Percentiles rank a stretch among this genome's conserved stretches.
Evolutionary conservation across 495 filamentous ascomycete species (phyloP).

Genomic region (Schizothecium vesticola): DNA sequence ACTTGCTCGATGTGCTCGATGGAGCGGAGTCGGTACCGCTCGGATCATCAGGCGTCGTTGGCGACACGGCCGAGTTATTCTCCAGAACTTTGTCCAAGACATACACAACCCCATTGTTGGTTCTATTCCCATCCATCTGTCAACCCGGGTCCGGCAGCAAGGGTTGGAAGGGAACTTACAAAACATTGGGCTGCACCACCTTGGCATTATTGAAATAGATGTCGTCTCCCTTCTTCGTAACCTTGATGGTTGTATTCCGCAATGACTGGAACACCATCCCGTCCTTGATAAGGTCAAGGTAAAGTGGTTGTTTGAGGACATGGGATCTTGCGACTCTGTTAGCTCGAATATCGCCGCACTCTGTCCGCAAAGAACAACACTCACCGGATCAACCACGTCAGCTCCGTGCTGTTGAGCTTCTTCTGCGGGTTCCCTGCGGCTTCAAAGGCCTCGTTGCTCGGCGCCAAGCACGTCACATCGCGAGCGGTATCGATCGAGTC

Average conservation of each 20-base stretch:
- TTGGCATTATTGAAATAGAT: conserved; percentile 35
- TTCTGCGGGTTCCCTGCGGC: conserved; percentile 25
- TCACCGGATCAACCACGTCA: conserved; percentile 15
- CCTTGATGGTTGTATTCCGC: conserved; percentile 21
- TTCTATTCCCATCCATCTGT: background rate
- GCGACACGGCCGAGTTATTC: background rate
- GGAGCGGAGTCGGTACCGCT: background rate
- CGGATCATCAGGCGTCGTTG: background rate
- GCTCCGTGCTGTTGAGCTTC: conserved; percentile 12
- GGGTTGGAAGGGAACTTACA: conserved; percentile 1
- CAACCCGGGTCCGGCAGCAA: too few relatives aligned
- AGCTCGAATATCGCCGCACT: background rate
- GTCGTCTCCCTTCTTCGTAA: conserved; percentile 20
- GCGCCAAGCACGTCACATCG: conserved; percentile 33
- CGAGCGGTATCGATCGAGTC: conserved; percentile 16
- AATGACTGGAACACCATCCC: conserved; percentile 9
- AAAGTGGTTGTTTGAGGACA: conserved; percentile 22
- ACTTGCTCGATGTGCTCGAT: background rate
- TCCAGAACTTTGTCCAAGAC: conserved; percentile 28
- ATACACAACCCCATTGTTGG: conserved; percentile 35
- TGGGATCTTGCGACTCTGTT: conserved; percentile 14
- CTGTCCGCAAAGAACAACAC: background rate
- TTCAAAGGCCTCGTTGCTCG: conserved; percentile 24
- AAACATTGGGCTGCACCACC: conserved; percentile 25
- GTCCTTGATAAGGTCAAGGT: conserved; percentile 25